Evolutionary conservation across 306 rosid species (phyloP).

Genomic region (Quillaja saponaria): DNA sequence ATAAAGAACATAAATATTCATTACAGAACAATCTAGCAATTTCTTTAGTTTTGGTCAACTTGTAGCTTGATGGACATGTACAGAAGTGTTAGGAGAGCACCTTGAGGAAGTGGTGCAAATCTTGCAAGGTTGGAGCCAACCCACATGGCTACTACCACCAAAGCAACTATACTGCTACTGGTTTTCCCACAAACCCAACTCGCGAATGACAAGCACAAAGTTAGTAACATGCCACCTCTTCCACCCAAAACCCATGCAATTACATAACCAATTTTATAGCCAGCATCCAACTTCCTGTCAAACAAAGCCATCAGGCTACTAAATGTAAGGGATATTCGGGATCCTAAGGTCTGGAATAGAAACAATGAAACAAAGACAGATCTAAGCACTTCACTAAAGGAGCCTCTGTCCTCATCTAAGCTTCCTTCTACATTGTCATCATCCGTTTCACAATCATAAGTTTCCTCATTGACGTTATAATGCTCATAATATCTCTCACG

Average conservation of each 20-base stretch:
- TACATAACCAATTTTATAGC: constrained; percentile 71
- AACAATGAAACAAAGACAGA: constrained; percentile 64
- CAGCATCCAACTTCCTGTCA: constrained; percentile 63
- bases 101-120: constrained; percentile 75
- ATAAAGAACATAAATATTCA: constrained; percentile 2
- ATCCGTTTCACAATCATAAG: constrained; percentile 40
- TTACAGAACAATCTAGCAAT: constrained; percentile 14
- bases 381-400: constrained; percentile 64
- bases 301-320: constrained; percentile 74
- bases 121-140: constrained; percentile 72
- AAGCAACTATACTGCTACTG: constrained; percentile 75
- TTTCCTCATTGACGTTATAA: constrained; percentile 34
- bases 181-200: constrained; percentile 94
- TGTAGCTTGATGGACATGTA: constrained; percentile 91
- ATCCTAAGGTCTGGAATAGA: constrained; percentile 62
- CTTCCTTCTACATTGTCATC: constrained; percentile 53
- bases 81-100: constrained; percentile 79
- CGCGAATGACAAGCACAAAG: constrained; percentile 74
- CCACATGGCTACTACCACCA: constrained; percentile 84
- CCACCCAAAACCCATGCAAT: constrained; percentile 91
- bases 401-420: constrained; percentile 46
- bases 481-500: constrained; percentile 50
- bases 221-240: constrained; percentile 70
- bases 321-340: constrained; percentile 64
- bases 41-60: constrained; percentile 41